These are phyloP conservation scores for Babesia ovis DNA, from an alignment of 169 alveolate species.

Conservation along the genomic window DNA sequence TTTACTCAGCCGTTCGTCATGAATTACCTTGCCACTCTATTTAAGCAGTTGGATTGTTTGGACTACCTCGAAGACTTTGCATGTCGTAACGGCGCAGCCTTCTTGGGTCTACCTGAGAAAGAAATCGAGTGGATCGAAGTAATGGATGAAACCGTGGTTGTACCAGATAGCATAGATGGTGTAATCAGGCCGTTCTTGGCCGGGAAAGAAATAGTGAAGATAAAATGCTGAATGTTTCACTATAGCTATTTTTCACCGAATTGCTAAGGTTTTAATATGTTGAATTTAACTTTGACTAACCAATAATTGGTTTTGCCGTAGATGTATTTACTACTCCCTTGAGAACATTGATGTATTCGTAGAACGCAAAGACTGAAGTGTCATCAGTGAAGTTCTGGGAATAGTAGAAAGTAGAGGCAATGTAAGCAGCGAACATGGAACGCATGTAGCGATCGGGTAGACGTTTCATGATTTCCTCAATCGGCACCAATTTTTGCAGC, in stretches of 20 bases:
- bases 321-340: conserved; percentile 4
- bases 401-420: conserved; percentile 82
- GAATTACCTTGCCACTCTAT: conserved; percentile 64
- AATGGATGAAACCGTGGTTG: conserved; percentile 15
- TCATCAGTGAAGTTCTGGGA: conserved; percentile 75
- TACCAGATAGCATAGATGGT: conserved; percentile 38
- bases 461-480: conserved; percentile 70
- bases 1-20: conserved; percentile 76
- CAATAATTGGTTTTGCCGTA: not conserved
- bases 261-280: not conserved
- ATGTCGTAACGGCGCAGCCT: conserved; percentile 69
- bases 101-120: conserved; percentile 67
- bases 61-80: conserved; percentile 72
- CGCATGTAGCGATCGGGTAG: conserved; percentile 78
- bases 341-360: conserved; percentile 71
- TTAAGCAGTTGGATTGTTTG: conserved; percentile 57
- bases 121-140: conserved; percentile 13
- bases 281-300: no score
- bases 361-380: conserved; percentile 79
- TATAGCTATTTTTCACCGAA: not conserved
- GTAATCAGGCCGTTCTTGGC: conserved; percentile 75
- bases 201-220: conserved; percentile 30
- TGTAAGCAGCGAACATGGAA: conserved; percentile 76
- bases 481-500: conserved; percentile 64
- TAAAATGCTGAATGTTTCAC: not conserved